Evolutionary conservation across 75 land plant species (phyloP), one percentile per base, ranked within the genome.

Genomic region (Picea glauca): DNA sequence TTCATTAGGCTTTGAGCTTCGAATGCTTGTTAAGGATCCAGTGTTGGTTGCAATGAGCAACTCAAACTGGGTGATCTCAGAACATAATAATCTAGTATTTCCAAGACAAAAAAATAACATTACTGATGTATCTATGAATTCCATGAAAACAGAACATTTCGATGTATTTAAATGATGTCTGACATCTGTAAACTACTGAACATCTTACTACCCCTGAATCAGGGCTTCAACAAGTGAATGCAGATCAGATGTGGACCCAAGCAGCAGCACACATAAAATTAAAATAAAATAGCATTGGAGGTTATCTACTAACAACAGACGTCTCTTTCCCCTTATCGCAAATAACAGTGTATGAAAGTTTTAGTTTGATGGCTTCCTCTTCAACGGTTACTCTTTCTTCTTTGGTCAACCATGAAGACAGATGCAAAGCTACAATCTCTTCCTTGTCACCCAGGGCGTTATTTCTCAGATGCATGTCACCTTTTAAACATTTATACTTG

Each of bases 381-480:
- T 84, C 93, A 61, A 79, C 76, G 65, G 17, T 62, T 46, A 84
- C 74, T 80, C 54, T 84, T 78, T 94, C 94, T 60, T 90, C 95
- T 32, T 81, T 77, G 12, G 85, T 85, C 74, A 94, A 73, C 88
- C 94, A 87, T 12, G 83, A 73, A 38, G 89, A 84, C 11, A 90
- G 70, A 67, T 83, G 84, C 58, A 73, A 38, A 64, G 76, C 76
- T 20, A 87, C 76, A 76, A 84, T 65, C 17, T 84, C 89, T 35
- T 84, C 82, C 46, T 62, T 58, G 75, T 66, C 76, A 58, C 73
- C 43, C 18, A 78, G 76, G 13, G 20, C 78, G 11, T 76, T 60
- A 74, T 77, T 58, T 33, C 74, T 78, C 8, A 84, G 46, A 46
- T 79, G 26, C 20, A 80, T 38, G 58, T 79, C 79, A 12, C 86